Percentiles rank a stretch among this genome's conserved stretches.
Evolutionary conservation across 2,329 filamentous ascomycete species (phyloP).

Genomic region (Hymenoscyphus repandus): DNA sequence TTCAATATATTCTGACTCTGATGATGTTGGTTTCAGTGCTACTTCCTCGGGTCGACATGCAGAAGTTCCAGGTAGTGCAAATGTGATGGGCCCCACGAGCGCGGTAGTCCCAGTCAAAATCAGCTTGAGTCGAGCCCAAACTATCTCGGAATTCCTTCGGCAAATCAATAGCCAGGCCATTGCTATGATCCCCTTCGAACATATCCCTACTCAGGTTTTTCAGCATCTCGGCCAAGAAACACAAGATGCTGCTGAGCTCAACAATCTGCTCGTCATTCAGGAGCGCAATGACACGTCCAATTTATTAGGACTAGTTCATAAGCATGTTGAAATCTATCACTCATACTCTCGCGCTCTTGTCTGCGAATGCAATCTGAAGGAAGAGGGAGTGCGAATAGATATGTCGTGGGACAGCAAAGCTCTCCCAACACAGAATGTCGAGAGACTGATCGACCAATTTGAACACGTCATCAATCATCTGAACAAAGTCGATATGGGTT

Average conservation of each 20-base stretch:
- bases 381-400: not conserved
- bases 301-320: too few species aligned
- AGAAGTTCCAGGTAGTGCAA: constrained; percentile 33
- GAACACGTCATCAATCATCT: constrained; percentile 5
- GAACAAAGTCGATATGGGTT: not conserved
- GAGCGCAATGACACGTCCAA: too few species aligned
- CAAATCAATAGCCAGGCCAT: too few species aligned
- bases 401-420: not conserved
- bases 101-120: constrained; percentile 38
- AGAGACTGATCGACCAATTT: constrained; percentile 6
- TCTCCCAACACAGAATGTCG: not conserved
- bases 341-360: too few species aligned
- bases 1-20: constrained; percentile 33
- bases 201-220: too few species aligned
- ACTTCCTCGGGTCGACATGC: constrained; percentile 37
- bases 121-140: constrained; percentile 15
- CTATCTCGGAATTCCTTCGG: too few species aligned
- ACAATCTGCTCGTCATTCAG: too few species aligned
- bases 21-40: constrained; percentile 38
- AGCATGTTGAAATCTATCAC: too few species aligned
- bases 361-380: constrained; percentile 1
- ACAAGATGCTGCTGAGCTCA: too few species aligned
- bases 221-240: too few species aligned
- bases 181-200: too few species aligned
- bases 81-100: constrained; percentile 39